Conservation (phyloP, 768 basidiomycete genomes). For the Cystobasidium tubakii region DNA sequence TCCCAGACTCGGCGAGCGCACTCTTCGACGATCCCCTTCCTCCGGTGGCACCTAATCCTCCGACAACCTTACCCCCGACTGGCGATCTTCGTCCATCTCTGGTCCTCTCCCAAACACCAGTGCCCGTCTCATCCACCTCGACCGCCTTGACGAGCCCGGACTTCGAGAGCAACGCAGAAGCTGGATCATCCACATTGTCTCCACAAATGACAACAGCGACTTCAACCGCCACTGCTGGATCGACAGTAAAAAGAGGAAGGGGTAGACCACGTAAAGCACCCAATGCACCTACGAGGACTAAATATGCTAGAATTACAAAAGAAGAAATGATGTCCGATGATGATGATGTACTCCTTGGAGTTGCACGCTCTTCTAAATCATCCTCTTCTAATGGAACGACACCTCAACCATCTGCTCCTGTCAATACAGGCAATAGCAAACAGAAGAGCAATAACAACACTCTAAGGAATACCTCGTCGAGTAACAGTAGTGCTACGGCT, state of each 20-base stretch:
- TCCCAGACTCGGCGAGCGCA: not conserved
- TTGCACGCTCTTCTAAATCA: not conserved
- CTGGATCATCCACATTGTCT: not conserved
- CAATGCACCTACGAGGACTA: not conserved
- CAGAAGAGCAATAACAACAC: not conserved
- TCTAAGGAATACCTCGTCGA: not conserved
- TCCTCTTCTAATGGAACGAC: not conserved
- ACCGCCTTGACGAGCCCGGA: not conserved
- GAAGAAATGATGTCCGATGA: not conserved
- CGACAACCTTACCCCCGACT: not conserved
- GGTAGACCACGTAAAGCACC: not conserved
- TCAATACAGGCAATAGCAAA: not conserved
- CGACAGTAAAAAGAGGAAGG: not conserved
- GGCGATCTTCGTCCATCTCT: not conserved
- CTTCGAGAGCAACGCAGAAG: not conserved
- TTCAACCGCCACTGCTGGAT: too few species aligned
- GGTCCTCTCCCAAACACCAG: not conserved
- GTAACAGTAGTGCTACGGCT: not conserved
- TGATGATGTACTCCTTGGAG: not conserved
- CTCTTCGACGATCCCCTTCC: not conserved
- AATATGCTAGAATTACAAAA: conserved; percentile 5
- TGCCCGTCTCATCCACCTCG: too few species aligned
- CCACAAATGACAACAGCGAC: too few species aligned
- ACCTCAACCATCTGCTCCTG: not conserved
- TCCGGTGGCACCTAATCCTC: not conserved